Percentiles rank a stretch among this genome's conserved stretches.
Conservation (phyloP, 257 asterid species). For the Leptodermis oblonga region DNA sequence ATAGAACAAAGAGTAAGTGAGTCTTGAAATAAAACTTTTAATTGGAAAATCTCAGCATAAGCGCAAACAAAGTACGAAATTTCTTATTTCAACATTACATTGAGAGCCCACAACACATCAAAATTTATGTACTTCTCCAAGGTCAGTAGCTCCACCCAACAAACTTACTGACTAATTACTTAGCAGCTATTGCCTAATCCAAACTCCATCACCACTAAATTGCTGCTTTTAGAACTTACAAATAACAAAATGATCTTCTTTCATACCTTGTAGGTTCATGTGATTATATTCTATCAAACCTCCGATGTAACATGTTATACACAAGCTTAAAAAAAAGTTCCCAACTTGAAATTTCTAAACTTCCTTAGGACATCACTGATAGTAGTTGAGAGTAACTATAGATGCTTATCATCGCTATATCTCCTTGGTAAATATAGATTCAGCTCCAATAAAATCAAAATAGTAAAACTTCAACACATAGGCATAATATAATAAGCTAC, state of each 20-base stretch:
- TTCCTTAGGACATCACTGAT: not conserved
- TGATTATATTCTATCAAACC: conserved; percentile 1
- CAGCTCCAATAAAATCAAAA: not conserved
- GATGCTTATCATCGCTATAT: not conserved
- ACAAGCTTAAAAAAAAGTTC: not conserved
- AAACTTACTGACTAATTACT: not conserved
- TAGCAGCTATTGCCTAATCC: not conserved
- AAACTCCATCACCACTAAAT: not conserved
- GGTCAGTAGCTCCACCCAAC: not conserved
- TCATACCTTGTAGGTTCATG: not conserved
- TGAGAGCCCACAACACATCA: not conserved
- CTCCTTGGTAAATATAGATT: too few relatives aligned
- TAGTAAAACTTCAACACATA: not conserved
- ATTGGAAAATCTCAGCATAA: not conserved
- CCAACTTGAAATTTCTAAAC: not conserved
- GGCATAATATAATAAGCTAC: not conserved
- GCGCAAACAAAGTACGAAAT: not conserved
- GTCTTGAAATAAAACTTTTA: not conserved
- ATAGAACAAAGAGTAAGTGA: not conserved
- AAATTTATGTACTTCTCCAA: not conserved
- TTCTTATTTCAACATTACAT: not conserved
- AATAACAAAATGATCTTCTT: not conserved
- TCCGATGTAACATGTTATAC: not conserved
- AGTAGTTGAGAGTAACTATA: not conserved
- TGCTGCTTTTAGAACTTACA: not conserved